These are phyloP conservation scores for Yarrowia porcina DNA, from an alignment of 805 yeast species.

Conservation along the genomic window DNA sequence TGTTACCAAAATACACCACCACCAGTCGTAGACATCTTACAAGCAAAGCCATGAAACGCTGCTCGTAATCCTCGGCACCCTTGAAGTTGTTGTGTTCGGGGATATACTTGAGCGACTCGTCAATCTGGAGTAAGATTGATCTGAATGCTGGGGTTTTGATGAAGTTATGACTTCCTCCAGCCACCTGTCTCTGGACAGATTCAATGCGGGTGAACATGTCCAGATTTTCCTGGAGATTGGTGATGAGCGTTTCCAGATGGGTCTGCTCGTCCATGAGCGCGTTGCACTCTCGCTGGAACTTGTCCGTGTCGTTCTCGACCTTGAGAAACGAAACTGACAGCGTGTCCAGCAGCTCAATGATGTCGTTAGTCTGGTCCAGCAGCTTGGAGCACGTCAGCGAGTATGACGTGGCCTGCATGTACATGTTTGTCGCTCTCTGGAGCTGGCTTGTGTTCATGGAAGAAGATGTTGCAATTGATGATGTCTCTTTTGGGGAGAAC, in stretches of 20 bases:
- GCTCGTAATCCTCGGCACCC: conserved; percentile 65
- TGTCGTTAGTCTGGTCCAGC: conserved; percentile 15
- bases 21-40: conserved; percentile 75
- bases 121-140: conserved; percentile 55
- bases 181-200: conserved; percentile 41
- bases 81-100: conserved; percentile 55
- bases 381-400: conserved; percentile 20
- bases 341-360: conserved; percentile 39
- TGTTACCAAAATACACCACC: conserved; percentile 54
- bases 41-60: conserved; percentile 78
- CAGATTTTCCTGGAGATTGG: conserved; percentile 49
- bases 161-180: conserved; percentile 23
- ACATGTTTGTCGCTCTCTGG: background rate
- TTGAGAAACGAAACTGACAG: conserved; percentile 53
- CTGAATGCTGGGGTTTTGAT: conserved; percentile 44
- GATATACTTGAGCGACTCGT: conserved; percentile 62
- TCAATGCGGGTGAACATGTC: conserved; percentile 68
- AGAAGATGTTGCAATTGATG: background rate
- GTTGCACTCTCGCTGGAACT: conserved; percentile 58
- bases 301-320: conserved; percentile 60
- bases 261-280: conserved; percentile 48
- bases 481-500: background rate
- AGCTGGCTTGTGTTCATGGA: background rate
- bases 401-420: conserved; percentile 21
- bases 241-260: conserved; percentile 43